Base-by-base conservation (phyloP, 2,329 filamentous ascomycete genomes). In the Magnaporthiopsis rhizophila region DNA sequence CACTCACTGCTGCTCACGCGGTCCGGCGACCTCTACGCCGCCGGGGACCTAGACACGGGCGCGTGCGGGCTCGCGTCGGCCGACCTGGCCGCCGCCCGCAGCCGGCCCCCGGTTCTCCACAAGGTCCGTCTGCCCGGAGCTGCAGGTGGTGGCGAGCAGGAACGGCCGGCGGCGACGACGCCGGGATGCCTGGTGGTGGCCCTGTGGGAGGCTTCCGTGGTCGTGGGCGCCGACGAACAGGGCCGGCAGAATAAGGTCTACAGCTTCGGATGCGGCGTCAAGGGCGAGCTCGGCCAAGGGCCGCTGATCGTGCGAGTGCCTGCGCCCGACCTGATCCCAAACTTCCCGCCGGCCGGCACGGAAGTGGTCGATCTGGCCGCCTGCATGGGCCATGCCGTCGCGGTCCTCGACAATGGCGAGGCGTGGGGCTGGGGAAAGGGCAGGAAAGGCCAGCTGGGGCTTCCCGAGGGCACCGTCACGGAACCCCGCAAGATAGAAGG, bases 381-480 rank as follows among this genome's bases (percentile, higher is more conserved):
- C 13, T 86, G 90, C 38, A 89, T 96, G 80, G 86, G 86, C 28
- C 95, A 99, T 72, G 86, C 87, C 0, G 84, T 96, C 21, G 86
- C 80, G 1, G 83, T 97, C 0, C 76, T 96, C 3, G 83, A 83
- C 58, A 89, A 89, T 72, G 94, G 93, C 0, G 82, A 89, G 21
- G 87, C 88, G 1, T 96, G 90, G 73, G 93, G 92, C 2, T 98
- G 94, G 94, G 95, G 95, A 0, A 91, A 87, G 70, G 89, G 90
- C 18, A 84, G 92, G 30, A 95, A 97, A 72, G 91, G 91, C 0
- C 94, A 99, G 73, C 77, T 96, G 0, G 93, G 92, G 0, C 75
- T 79, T 58, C 82, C 83, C 0, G 76, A 77, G 34, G 79, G 77
- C 7, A 72, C 87, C 34, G 73, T 88, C 2, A 81, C 83, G 76